Percentiles rank a stretch among this genome's conserved stretches.
Conservation (phyloP, 2,329 filamentous ascomycete genomes). For the Botrytis porri region DNA sequence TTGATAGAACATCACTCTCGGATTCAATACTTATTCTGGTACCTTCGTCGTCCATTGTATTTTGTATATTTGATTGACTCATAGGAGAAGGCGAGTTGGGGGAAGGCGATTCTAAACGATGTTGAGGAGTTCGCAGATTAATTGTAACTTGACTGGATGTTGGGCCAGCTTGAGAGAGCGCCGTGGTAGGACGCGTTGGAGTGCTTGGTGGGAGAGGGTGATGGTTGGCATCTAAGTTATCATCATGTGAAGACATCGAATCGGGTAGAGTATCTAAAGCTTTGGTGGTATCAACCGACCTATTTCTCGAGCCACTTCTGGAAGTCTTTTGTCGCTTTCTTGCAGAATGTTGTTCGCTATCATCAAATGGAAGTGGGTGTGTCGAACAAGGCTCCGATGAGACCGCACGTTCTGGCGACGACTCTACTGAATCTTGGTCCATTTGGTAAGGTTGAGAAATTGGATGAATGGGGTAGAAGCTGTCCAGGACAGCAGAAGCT, state of each 20-base stretch:
- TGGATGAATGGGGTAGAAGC: conserved; percentile 47
- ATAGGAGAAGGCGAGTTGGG: conserved; percentile 47
- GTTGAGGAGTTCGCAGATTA: conserved; percentile 52
- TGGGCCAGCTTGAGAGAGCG: conserved; percentile 41
- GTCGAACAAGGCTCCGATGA: conserved; percentile 62
- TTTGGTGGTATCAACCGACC: conserved; percentile 45
- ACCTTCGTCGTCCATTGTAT: conserved; percentile 24
- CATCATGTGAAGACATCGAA: conserved; percentile 24
- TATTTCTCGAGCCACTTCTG: conserved; percentile 52
- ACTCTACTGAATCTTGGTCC: conserved; percentile 37
- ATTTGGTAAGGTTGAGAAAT: conserved; percentile 42
- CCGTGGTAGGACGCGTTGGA: conserved; percentile 35
- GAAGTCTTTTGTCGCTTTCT: conserved; percentile 63
- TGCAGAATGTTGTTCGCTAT: conserved; percentile 46
- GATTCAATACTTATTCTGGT: conserved; percentile 35
- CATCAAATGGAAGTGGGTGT: conserved; percentile 63
- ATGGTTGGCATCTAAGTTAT: conserved; percentile 37
- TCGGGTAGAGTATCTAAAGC: conserved; percentile 26
- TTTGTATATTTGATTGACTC: conserved; percentile 35
- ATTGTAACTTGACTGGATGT: conserved; percentile 59
- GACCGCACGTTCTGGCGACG: conserved; percentile 54
- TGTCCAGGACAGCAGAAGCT: conserved; percentile 21
- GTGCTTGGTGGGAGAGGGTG: conserved; percentile 35
- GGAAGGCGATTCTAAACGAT: conserved; percentile 41
- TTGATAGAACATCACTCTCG: conserved; percentile 36